Evolutionary conservation across 2,329 filamentous ascomycete genomes (phyloP).

Genomic region (Scedosporium dehoogii): DNA sequence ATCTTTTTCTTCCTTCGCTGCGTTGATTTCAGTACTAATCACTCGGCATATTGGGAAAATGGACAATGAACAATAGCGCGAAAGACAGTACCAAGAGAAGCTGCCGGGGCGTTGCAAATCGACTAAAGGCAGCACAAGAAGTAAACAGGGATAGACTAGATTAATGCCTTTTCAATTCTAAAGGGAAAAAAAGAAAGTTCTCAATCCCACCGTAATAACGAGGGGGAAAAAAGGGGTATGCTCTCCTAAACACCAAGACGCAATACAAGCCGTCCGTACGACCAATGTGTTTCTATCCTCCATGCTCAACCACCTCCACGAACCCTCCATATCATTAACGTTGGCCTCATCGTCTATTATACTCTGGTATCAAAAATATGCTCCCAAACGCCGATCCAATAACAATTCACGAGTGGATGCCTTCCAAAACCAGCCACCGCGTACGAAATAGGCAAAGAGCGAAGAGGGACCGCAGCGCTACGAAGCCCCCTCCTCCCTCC

Average conservation of each 20-base stretch:
- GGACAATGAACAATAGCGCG: too few relatives aligned
- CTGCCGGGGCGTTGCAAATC: too few relatives aligned
- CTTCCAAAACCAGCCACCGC: not conserved
- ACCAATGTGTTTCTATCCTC: not conserved
- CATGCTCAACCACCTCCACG: not conserved
- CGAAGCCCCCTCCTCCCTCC: not conserved
- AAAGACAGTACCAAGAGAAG: too few relatives aligned
- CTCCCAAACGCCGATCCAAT: not conserved
- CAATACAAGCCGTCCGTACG: not conserved
- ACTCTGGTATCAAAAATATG: not conserved
- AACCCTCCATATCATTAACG: not conserved
- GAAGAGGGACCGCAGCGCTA: not conserved
- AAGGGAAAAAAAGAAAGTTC: not conserved
- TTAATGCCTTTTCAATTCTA: too few relatives aligned
- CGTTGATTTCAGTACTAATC: too few relatives aligned
- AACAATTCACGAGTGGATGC: not conserved
- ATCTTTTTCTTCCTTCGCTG: too few relatives aligned
- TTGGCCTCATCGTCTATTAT: not conserved
- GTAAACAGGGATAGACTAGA: too few relatives aligned
- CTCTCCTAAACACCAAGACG: not conserved
- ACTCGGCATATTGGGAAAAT: too few relatives aligned
- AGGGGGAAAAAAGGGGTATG: not conserved
- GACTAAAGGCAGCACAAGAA: too few relatives aligned
- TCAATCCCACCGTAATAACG: not conserved
- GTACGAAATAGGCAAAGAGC: not conserved